Evolutionary conservation across 2,329 filamentous ascomycete genomes (phyloP), one percentile per base, ranked within the genome.

Genomic region (Exophiala xenobiotica): DNA sequence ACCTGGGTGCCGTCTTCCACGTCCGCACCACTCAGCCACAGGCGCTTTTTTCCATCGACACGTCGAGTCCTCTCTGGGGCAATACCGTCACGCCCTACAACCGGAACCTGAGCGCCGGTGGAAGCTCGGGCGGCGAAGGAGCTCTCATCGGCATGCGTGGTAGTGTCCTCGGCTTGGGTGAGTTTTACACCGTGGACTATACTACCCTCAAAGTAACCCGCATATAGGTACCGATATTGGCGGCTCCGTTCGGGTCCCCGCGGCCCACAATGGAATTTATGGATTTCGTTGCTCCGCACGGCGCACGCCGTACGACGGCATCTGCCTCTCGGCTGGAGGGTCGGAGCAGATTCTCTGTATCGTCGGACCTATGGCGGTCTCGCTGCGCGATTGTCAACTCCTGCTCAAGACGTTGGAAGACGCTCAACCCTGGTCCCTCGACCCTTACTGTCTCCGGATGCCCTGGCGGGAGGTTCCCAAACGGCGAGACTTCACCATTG

Each of bases 121-220:
- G 86, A 4, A 81, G 78, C 12, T 81, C 79, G 0, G 85, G 85
- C 8, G 85, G 85, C 8, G 83, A 86, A 63, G 82, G 76, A 0
- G 80, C 78, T 0, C 65, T 85, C 11, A 57, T 85, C 18, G 78
- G 76, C 5, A 74, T 85, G 69, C 72, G 75, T 27, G 82, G 82
- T 0, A 78, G 73, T 24, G 70, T 80, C 44, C 61, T 86, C 1
- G 83, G 83, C 0, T 72, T n/a, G n/a, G n/a, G n/a, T n/a, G n/a
- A n/a, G n/a, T n/a, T n/a, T n/a, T n/a, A n/a, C n/a, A n/a, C n/a
- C n/a, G n/a, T n/a, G n/a, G n/a, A n/a, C n/a, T n/a, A n/a, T n/a
- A n/a, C n/a, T n/a, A n/a, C n/a, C n/a, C n/a, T n/a, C n/a, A n/a
- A n/a, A n/a, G n/a, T n/a, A n/a, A n/a, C n/a, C n/a, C n/a, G n/a